Evolutionary conservation across 2,329 filamentous ascomycete species (phyloP).

Genomic region (Claviceps spartinae): DNA sequence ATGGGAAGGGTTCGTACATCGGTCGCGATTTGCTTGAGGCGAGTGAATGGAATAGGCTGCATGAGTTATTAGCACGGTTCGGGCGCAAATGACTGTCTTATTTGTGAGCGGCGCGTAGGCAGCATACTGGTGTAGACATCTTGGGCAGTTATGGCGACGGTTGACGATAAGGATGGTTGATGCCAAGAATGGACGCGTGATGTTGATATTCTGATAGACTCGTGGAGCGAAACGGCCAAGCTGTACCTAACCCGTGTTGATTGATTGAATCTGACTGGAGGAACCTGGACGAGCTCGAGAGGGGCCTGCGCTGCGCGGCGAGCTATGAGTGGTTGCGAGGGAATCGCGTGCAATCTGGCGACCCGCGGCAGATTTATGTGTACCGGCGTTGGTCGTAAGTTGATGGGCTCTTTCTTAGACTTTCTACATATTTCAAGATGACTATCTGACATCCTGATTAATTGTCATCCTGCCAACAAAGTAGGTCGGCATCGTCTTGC

Average conservation of each 20-base stretch:
- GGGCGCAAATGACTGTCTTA: background rate
- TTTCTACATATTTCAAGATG: no score
- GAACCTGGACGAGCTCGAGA: background rate
- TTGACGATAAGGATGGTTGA: constrained; percentile 4
- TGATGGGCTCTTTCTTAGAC: no score
- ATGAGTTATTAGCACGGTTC: background rate
- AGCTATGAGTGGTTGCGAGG: background rate
- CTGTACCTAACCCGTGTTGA: no score
- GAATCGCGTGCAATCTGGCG: background rate
- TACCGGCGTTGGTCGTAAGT: no score
- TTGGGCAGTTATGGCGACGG: constrained; percentile 9
- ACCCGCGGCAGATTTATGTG: no score
- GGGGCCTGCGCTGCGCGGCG: background rate
- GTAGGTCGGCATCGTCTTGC: no score
- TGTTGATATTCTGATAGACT: background rate
- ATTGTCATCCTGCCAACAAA: no score
- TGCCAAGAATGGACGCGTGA: background rate
- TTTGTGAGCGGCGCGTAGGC: background rate
- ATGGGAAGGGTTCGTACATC: constrained; percentile 47
- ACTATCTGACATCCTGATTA: no score
- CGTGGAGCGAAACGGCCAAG: background rate
- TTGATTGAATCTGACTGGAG: no score
- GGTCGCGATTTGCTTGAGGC: constrained; percentile 73
- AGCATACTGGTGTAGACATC: constrained; percentile 26
- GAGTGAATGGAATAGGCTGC: constrained; percentile 61